Percentiles rank a stretch among this genome's conserved stretches.
Evolutionary conservation across 768 basidiomycete species (phyloP).

Genomic region (Lactifluus volemus): DNA sequence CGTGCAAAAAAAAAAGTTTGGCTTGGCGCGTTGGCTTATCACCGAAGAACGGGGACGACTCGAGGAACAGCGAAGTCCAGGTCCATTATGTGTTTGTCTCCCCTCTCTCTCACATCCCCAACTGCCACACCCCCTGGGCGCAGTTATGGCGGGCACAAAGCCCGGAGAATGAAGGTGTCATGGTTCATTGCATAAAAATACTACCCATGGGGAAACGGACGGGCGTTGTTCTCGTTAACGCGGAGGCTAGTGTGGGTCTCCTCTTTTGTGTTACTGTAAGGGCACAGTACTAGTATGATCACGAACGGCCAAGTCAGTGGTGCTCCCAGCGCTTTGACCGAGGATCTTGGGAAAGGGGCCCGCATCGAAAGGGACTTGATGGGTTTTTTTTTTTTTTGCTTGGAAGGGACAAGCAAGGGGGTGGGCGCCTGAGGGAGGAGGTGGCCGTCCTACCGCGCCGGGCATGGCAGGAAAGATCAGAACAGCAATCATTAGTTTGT

Average conservation of each 20-base stretch:
- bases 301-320: not conserved
- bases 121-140: not conserved
- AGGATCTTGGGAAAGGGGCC: not conserved
- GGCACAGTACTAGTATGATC: not conserved
- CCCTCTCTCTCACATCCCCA: not conserved
- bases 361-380: not conserved
- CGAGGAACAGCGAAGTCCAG: not conserved
- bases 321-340: not conserved
- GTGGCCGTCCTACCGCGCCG: not conserved
- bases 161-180: not conserved
- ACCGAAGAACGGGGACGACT: constrained; percentile 13
- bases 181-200: not conserved
- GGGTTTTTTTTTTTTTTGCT: no score
- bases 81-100: not conserved
- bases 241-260: constrained; percentile 1
- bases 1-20: constrained; percentile 3
- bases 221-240: not conserved
- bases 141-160: not conserved
- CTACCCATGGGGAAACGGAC: not conserved
- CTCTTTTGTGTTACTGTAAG: not conserved
- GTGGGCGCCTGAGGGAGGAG: no score
- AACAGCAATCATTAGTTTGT: not conserved
- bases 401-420: not conserved
- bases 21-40: not conserved
- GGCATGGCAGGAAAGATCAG: not conserved